A percentile compares a stretch with the other conserved stretches of the same genome.
Evolutionary conservation across 73 alveolate species (phyloP).

Genomic region (Symbiodinium pilosum): DNA sequence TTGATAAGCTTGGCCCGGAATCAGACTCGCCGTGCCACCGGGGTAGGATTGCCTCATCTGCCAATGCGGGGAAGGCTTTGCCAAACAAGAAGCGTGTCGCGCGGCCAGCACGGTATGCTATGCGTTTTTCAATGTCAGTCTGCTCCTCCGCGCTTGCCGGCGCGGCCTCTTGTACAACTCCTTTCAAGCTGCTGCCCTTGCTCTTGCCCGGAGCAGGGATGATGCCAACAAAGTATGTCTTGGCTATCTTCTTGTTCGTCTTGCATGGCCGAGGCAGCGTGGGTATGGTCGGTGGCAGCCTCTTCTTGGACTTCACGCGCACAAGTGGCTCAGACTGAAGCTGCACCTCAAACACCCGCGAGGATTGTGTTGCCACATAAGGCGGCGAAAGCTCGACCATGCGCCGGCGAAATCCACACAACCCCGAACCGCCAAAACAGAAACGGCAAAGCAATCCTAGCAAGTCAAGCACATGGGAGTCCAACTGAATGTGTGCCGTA

Average conservation of each 20-base stretch:
- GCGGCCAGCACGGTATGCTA: slow-evolving; percentile 47
- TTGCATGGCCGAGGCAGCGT: slow-evolving; percentile 54
- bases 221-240: slow-evolving; percentile 46
- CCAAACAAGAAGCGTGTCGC: slow-evolving; percentile 29
- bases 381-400: slow-evolving; percentile 91
- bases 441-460: too few species aligned
- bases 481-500: too few species aligned
- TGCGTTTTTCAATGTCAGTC: slow-evolving; percentile 44
- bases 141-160: background rate
- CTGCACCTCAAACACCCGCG: slow-evolving; percentile 32
- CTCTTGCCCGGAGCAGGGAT: background rate
- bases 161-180: background rate
- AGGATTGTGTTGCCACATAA: background rate
- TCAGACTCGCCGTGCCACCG: slow-evolving; percentile 6
- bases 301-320: background rate
- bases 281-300: slow-evolving; percentile 72
- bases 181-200: background rate
- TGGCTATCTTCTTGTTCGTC: slow-evolving; percentile 9
- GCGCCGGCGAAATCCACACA: background rate
- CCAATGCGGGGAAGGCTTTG: slow-evolving; percentile 46
- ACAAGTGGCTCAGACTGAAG: slow-evolving; percentile 21
- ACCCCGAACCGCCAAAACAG: too few species aligned
- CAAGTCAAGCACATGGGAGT: too few species aligned
- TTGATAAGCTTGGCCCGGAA: background rate
- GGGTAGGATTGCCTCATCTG: slow-evolving; percentile 43